Percentiles rank a stretch among this genome's conserved stretches.
phyloP scores from a whole-genome alignment of 1,284 basidiomycete species.

The Boletus semigastroideus region DNA sequence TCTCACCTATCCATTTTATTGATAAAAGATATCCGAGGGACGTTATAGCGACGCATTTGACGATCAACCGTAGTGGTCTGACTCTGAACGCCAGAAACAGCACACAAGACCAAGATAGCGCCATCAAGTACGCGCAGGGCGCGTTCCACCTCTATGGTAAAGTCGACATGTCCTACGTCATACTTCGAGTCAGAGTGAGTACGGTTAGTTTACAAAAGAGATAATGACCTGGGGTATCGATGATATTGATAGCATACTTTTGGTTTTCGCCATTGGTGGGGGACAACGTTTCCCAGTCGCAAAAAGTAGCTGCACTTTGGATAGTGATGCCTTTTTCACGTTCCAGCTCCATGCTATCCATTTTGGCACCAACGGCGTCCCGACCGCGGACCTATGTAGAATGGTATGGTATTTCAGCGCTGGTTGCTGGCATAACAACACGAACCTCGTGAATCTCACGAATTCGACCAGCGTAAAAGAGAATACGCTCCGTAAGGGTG shows the following conservation, averaged over 20 bases:
- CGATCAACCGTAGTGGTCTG: slow-evolving; percentile 99
- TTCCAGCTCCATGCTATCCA: slow-evolving; percentile 99
- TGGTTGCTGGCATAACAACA: slow-evolving; percentile 8
- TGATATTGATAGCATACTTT: slow-evolving; percentile 96
- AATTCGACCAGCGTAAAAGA: slow-evolving; percentile 97
- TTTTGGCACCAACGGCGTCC: slow-evolving; percentile 97
- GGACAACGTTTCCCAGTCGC: slow-evolving; percentile 86
- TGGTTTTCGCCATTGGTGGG: slow-evolving; percentile 66
- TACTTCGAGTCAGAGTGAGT: slow-evolving; percentile 1
- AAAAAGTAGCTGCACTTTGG: slow-evolving; percentile 97
- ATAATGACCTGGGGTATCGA: slow-evolving; percentile 88
- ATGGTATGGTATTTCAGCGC: not conserved
- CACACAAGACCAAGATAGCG: slow-evolving; percentile 94
- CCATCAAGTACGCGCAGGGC: slow-evolving; percentile 96
- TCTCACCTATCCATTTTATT: slow-evolving; percentile 97
- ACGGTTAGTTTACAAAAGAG: not conserved
- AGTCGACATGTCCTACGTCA: slow-evolving; percentile 89
- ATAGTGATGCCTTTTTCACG: slow-evolving; percentile 99
- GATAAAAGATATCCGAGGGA: slow-evolving; percentile 95
- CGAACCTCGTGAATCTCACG: slow-evolving; percentile 95
- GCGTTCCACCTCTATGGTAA: slow-evolving; percentile 98
- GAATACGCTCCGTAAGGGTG: slow-evolving; percentile 94
- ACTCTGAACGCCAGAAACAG: slow-evolving; percentile 93
- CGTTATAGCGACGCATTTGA: slow-evolving; percentile 96
- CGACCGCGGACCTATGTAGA: slow-evolving; percentile 75